These are phyloP conservation scores for Citrus mangshanensis DNA, from an alignment of 345 rosid species.

Conservation along the genomic window DNA sequence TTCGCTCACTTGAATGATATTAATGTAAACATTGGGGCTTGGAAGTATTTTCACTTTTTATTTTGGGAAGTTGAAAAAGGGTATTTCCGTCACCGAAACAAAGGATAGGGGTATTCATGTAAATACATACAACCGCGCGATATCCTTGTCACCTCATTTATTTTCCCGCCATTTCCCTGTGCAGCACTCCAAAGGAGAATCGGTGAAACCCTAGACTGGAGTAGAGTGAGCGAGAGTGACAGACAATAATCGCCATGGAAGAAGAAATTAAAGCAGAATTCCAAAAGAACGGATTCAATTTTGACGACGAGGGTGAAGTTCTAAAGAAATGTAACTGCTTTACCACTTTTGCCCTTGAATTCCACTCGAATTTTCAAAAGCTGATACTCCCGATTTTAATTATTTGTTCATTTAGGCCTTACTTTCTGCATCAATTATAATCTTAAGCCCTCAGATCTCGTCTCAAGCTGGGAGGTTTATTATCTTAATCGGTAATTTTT, in stretches of 20 bases:
- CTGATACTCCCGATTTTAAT: background rate
- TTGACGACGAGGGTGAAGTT: conserved; percentile 61
- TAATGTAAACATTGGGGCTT: too few species aligned
- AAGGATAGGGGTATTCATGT: background rate
- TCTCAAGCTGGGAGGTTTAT: conserved; percentile 89
- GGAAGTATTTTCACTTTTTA: background rate
- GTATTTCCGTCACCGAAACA: background rate
- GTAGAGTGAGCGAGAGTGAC: conserved; percentile 22
- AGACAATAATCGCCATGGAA: conserved; percentile 45
- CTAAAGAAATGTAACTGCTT: conserved; percentile 56
- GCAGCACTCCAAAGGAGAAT: conserved; percentile 16
- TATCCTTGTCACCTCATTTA: background rate
- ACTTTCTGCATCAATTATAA: conserved; percentile 75
- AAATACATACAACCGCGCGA: background rate
- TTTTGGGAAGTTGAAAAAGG: background rate
- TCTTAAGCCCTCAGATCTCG: conserved; percentile 71
- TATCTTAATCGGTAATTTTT: conserved; percentile 71
- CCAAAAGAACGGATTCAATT: conserved; percentile 49
- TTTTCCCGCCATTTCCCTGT: conserved; percentile 58
- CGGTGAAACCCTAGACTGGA: conserved; percentile 42
- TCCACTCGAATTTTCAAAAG: conserved; percentile 4
- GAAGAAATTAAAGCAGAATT: conserved; percentile 71
- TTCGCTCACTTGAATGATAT: too few species aligned
- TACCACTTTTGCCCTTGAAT: background rate
- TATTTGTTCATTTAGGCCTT: conserved; percentile 40